Base-by-base conservation (phyloP, 2,329 filamentous ascomycete species). In the Sporothrix mexicana region DNA sequence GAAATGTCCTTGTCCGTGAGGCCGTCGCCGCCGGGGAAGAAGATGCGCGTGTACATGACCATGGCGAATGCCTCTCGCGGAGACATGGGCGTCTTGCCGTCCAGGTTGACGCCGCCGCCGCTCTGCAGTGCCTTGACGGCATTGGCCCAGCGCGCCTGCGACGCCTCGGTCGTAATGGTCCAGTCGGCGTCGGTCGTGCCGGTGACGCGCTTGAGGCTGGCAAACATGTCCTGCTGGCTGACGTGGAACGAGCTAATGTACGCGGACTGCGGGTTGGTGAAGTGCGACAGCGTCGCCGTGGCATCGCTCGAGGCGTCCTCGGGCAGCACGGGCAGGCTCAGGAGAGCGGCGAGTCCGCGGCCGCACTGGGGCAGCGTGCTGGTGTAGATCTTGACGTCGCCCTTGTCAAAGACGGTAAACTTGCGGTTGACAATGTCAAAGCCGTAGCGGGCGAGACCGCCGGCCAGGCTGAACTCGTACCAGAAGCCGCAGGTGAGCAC, bases 221-320 rank as follows among this genome's bases (percentile, higher is more conserved):
- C 85, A 71, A 93, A 84, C 82, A 93, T 92, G 10, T 93, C 90
- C 12, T 84, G 83, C 79, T 93, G 91, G 73, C 80, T 88, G 74
- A 90, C 76, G 12, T 81, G 78, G 80, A 91, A 92, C 74, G 87
- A 90, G 8, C 82, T 83, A 12, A 90, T 76, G 76, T 84, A 88
- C 1, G 91, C 77, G 25, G 15, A 10, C 61, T 73, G 23, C 15
- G 68, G 64, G 12, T 41, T 20, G 13, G n/a, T 20, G 51, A 67
- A 74, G 20, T 23, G 17, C 10, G 74, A 3, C 47, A 80, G 45
- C 13, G 73, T 73, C 15, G 53, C 17, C 17, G 41, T 7, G 13
- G 45, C 55, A 17, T 20, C 51, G 45, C 51, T 61, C 62, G 51
- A 25, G 3, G 72, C 68, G 62, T 73, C 71, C 61, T 55, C 30